These are phyloP conservation scores for Teratosphaeria zuluensis DNA, from an alignment of 2,329 filamentous ascomycete species.

Conservation along the genomic window DNA sequence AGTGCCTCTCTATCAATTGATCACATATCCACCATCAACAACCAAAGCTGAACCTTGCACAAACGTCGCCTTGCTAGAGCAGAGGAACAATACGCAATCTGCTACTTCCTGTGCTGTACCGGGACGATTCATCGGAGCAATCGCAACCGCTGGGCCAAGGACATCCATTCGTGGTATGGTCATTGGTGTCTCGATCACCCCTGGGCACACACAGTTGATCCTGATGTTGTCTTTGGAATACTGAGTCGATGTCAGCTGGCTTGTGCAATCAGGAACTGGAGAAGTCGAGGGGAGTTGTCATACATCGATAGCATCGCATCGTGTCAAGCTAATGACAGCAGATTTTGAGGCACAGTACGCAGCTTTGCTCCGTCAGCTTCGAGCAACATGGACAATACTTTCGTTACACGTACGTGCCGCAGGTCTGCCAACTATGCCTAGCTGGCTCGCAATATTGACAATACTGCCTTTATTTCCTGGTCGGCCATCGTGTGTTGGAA, in stretches of 20 bases:
- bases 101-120: conserved; percentile 39
- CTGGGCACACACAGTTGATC: conserved; percentile 35
- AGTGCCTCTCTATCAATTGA: conserved; percentile 22
- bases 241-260: conserved; percentile 13
- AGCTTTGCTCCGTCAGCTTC: conserved; percentile 11
- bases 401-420: conserved; percentile 30
- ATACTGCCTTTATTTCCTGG: conserved; percentile 32
- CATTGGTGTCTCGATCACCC: conserved; percentile 30
- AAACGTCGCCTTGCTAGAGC: conserved; percentile 37
- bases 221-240: conserved; percentile 38
- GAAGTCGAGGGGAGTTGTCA: conserved; percentile 4
- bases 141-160: conserved; percentile 19
- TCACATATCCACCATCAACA: conserved; percentile 39
- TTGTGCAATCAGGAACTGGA: background rate
- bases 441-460: conserved; percentile 37
- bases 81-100: conserved; percentile 38
- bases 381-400: background rate
- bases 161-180: conserved; percentile 29
- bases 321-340: conserved; percentile 38
- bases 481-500: conserved; percentile 36
- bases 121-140: conserved; percentile 31
- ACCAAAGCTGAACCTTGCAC: conserved; percentile 36
- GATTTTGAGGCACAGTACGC: conserved; percentile 40
- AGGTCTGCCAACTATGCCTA: conserved; percentile 35
- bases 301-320: conserved; percentile 40